phyloP scores from a whole-genome alignment of 1,139 yeast species.

The Scheffersomyces cryptocercus region DNA sequence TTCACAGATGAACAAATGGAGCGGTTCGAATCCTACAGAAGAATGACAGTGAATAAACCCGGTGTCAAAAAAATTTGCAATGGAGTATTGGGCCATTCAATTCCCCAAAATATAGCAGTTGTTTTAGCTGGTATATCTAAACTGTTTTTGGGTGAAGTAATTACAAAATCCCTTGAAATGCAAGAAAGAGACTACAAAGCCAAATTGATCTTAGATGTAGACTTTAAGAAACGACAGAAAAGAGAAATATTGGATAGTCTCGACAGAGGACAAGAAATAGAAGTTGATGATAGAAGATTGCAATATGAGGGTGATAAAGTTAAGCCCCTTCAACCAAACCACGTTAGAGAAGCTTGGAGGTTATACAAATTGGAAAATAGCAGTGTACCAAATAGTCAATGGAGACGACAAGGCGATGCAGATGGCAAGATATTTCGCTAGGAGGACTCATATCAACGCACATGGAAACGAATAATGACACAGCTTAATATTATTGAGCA shows the following conservation, averaged over 20 bases:
- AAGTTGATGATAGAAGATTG: slow-evolving; percentile 30
- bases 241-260: slow-evolving; percentile 27
- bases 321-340: slow-evolving; percentile 77
- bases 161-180: slow-evolving; percentile 76
- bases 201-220: slow-evolving; percentile 37
- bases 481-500: no score
- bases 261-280: slow-evolving; percentile 31
- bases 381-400: slow-evolving; percentile 59
- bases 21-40: slow-evolving; percentile 81
- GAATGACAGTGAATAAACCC: slow-evolving; percentile 77
- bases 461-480: no score
- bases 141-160: slow-evolving; percentile 83
- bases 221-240: slow-evolving; percentile 36
- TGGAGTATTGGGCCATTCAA: slow-evolving; percentile 75
- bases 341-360: slow-evolving; percentile 87
- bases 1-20: slow-evolving; percentile 84
- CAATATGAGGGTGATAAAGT: slow-evolving; percentile 44
- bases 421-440: slow-evolving; percentile 68
- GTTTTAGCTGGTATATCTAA: slow-evolving; percentile 86
- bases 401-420: slow-evolving; percentile 76
- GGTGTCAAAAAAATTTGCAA: slow-evolving; percentile 83
- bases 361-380: slow-evolving; percentile 66
- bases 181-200: slow-evolving; percentile 57
- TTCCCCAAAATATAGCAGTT: slow-evolving; percentile 81
- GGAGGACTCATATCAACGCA: neutral